Evolutionary conservation across 495 filamentous ascomycete species (phyloP).

Genomic region (Neurospora sp.): DNA sequence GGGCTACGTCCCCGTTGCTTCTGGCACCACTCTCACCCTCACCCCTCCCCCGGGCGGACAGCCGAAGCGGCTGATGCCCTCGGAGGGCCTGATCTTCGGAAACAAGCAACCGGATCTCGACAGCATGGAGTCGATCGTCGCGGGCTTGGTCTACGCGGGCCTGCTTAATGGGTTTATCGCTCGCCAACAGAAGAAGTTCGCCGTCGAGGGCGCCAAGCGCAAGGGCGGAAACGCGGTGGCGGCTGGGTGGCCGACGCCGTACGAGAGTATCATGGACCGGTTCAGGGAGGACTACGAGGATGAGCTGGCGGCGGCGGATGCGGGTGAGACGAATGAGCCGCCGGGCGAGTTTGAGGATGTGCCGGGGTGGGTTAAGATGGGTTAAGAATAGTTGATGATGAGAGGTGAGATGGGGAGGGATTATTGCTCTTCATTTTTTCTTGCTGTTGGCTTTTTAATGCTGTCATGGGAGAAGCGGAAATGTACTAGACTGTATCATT

Average conservation of each 20-base stretch:
- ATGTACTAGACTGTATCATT: not conserved
- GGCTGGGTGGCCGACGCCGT: slow-evolving; percentile 34
- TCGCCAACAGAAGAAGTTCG: slow-evolving; percentile 63
- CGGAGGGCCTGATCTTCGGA: slow-evolving; percentile 38
- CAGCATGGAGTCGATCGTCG: slow-evolving; percentile 68
- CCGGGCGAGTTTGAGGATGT: slow-evolving; percentile 25
- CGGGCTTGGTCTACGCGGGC: slow-evolving; percentile 68
- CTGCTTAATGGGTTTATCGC: slow-evolving; percentile 83
- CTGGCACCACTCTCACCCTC: slow-evolving; percentile 13
- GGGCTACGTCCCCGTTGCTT: slow-evolving; percentile 30
- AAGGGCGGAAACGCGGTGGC: slow-evolving; percentile 34
- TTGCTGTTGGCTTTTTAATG: not conserved
- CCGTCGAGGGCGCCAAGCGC: slow-evolving; percentile 67
- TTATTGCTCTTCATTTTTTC: not conserved
- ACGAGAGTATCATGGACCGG: slow-evolving; percentile 20
- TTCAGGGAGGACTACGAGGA: slow-evolving; percentile 22
- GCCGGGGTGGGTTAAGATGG: slow-evolving; percentile 25
- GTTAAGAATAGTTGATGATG: not conserved
- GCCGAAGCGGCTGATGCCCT: slow-evolving; percentile 36
- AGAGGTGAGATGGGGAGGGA: not conserved
- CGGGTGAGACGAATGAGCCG: slow-evolving; percentile 12
- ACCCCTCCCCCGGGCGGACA: slow-evolving; percentile 35
- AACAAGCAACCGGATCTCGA: slow-evolving; percentile 46
- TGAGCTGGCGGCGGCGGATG: slow-evolving; percentile 11
- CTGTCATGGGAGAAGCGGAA: not conserved